Percentiles rank a stretch among this genome's conserved stretches.
phyloP scores from a whole-genome alignment of 352 stramenopile genomes.

The Globisporangium cylindrosporum region DNA sequence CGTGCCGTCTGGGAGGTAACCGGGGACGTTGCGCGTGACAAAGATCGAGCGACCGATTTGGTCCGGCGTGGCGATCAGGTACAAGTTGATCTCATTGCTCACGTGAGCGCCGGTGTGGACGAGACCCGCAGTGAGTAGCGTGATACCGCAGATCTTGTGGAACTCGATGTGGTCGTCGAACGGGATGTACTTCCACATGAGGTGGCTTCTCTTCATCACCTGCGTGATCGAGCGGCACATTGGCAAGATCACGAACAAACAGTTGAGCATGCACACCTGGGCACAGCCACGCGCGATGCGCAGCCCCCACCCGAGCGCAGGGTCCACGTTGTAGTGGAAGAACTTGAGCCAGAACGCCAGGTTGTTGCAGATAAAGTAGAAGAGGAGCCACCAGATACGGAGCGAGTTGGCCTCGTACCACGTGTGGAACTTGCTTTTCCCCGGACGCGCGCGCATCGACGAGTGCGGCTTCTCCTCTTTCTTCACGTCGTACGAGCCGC shows the following conservation, averaged over 20 bases:
- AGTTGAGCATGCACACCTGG: conserved; percentile 79
- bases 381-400: conserved; percentile 75
- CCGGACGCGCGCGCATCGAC: conserved; percentile 26
- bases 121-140: conserved; percentile 51
- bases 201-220: conserved; percentile 60
- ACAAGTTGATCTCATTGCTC: conserved; percentile 70
- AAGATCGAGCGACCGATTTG: conserved; percentile 64
- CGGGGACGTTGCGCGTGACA: conserved; percentile 43
- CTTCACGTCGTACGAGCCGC: conserved; percentile 52
- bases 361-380: conserved; percentile 71
- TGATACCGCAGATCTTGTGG: conserved; percentile 72
- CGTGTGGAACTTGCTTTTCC: conserved; percentile 56
- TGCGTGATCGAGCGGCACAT: conserved; percentile 79
- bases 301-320: conserved; percentile 69
- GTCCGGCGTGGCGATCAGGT: conserved; percentile 59
- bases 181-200: conserved; percentile 73
- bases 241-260: conserved; percentile 66
- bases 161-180: conserved; percentile 81
- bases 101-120: conserved; percentile 66
- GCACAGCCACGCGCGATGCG: conserved; percentile 68
- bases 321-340: conserved; percentile 67
- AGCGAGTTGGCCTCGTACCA: conserved; percentile 74
- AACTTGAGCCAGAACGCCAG: conserved; percentile 75
- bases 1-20: conserved; percentile 33
- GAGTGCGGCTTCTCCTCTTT: conserved; percentile 22